phyloP scores from a whole-genome alignment of 805 yeast species.

The Kazachstania psychrophila region DNA sequence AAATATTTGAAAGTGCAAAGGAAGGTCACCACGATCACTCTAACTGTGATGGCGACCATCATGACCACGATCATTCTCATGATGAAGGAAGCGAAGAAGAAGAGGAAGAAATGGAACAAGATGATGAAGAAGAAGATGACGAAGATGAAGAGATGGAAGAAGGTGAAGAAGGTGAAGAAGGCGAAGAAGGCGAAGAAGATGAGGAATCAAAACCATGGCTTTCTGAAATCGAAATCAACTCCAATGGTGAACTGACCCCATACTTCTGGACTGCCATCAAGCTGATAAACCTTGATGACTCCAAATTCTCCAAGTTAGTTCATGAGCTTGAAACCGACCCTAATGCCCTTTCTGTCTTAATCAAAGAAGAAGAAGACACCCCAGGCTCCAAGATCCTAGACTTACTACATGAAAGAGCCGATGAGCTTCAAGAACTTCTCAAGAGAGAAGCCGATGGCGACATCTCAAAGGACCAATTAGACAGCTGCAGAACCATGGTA shows the following conservation, averaged over 20 bases:
- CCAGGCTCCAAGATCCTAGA: too few relatives aligned
- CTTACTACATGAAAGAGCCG: too few relatives aligned
- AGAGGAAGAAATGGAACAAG: conserved; percentile 10
- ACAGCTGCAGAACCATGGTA: too few relatives aligned
- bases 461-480: too few relatives aligned
- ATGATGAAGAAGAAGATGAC: conserved; percentile 9
- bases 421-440: too few relatives aligned
- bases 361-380: too few relatives aligned
- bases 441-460: too few relatives aligned
- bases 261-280: conserved; percentile 37
- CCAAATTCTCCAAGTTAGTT: conserved; percentile 21
- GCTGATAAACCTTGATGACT: conserved; percentile 26
- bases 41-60: conserved; percentile 14
- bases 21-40: conserved; percentile 11
- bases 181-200: conserved; percentile 7
- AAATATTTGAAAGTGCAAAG: conserved; percentile 13
- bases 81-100: conserved; percentile 18
- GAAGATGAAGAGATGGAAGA: conserved; percentile 16
- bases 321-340: not conserved
- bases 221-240: conserved; percentile 32
- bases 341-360: too few relatives aligned
- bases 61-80: conserved; percentile 9
- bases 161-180: conserved; percentile 8
- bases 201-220: conserved; percentile 29
- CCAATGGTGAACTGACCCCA: conserved; percentile 37